These are phyloP conservation scores for Coniochaeta ligniaria DNA, from an alignment of 2,329 filamentous ascomycete genomes.

Conservation along the genomic window DNA sequence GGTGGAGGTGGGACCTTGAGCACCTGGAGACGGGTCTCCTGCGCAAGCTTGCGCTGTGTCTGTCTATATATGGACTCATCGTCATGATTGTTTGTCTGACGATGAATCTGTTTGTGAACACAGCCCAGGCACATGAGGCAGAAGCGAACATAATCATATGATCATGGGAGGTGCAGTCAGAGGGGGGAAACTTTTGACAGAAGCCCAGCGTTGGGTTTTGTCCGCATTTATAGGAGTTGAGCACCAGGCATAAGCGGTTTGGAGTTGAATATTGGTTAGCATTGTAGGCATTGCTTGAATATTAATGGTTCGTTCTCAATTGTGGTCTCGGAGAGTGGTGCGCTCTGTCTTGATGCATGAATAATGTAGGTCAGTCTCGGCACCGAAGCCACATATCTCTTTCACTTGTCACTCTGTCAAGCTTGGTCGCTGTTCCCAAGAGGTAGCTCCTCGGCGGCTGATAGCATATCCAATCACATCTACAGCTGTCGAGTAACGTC, in stretches of 20 bases:
- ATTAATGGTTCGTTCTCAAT: neutral
- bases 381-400: no score
- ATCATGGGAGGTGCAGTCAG: neutral
- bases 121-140: neutral
- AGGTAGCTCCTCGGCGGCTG: no score
- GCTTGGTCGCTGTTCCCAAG: no score
- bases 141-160: slow-evolving; percentile 4
- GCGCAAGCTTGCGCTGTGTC: slow-evolving; percentile 63
- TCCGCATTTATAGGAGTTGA: neutral
- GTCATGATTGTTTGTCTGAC: slow-evolving; percentile 87
- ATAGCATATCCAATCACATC: neutral
- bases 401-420: no score
- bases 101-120: slow-evolving; percentile 64
- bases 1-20: slow-evolving; percentile 53
- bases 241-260: neutral
- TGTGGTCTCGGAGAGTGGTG: no score
- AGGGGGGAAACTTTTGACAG: neutral
- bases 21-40: slow-evolving; percentile 59
- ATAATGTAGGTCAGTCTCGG: no score
- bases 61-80: slow-evolving; percentile 75
- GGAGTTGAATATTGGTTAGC: neutral
- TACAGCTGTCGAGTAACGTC: neutral
- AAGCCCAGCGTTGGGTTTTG: neutral
- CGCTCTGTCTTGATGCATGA: no score
- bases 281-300: neutral